Conservation (phyloP, 257 asterid genomes). For the Solanum clarkiae region DNA sequence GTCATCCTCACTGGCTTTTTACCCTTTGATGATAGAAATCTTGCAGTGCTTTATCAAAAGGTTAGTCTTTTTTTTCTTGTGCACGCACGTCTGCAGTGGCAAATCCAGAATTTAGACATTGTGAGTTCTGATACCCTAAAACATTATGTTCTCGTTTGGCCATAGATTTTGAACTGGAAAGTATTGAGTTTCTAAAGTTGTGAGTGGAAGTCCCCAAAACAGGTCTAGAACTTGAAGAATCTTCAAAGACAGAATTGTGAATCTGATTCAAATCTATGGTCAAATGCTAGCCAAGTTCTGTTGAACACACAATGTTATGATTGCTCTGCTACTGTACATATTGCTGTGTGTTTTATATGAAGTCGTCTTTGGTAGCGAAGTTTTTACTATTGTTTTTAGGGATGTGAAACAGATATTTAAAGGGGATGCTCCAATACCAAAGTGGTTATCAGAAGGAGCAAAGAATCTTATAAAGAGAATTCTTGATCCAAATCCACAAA, state of each 20-base stretch:
- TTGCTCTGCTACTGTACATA: neutral
- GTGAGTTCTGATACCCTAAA: no score
- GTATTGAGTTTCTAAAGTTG: no score
- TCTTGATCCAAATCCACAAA: constrained; percentile 78
- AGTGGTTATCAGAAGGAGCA: constrained; percentile 83
- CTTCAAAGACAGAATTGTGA: neutral
- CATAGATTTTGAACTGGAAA: no score
- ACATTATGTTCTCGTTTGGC: no score
- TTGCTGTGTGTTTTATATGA: neutral
- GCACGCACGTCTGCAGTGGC: no score
- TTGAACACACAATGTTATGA: neutral
- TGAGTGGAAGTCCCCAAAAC: no score
- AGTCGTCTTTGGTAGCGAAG: neutral
- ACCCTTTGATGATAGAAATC: constrained; percentile 92
- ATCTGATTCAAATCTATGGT: neutral
- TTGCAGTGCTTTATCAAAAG: constrained; percentile 96
- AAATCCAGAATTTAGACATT: no score
- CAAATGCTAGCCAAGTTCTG: neutral
- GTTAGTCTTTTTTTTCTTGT: constrained; percentile 10
- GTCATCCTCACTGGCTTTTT: constrained; percentile 91
- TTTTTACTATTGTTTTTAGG: neutral
- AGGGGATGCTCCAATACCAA: constrained; percentile 79
- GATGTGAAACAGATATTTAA: constrained; percentile 50
- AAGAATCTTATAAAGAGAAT: constrained; percentile 68
- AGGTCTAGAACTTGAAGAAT: no score